A percentile compares a stretch with the other conserved stretches of the same genome.
Conservation (phyloP, 331 rosid species). For the Stylosanthes scabra region DNA sequence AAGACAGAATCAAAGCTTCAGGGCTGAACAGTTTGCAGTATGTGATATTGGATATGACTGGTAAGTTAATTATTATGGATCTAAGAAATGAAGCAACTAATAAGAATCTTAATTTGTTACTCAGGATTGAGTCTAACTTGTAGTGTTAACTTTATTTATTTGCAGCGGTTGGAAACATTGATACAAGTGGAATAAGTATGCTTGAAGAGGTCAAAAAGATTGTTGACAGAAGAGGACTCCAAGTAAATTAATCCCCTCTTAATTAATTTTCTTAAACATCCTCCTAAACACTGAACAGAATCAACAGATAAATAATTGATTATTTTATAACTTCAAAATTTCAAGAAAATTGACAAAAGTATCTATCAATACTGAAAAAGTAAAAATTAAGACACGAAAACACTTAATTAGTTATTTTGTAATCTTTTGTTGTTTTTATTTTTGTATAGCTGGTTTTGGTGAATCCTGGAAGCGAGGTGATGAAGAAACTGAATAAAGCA, state of each 20-base stretch:
- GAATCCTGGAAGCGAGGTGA: slow-evolving; percentile 91
- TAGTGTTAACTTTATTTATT: slow-evolving; percentile 30
- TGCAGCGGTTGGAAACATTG: slow-evolving; percentile 91
- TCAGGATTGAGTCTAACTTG: slow-evolving; percentile 27
- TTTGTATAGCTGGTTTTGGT: slow-evolving; percentile 73
- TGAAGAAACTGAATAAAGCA: slow-evolving; percentile 86
- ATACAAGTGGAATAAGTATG: slow-evolving; percentile 97
- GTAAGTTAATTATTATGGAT: slow-evolving; percentile 46
- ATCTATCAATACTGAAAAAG: too few species aligned
- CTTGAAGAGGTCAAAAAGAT: slow-evolving; percentile 83
- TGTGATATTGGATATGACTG: slow-evolving; percentile 76
- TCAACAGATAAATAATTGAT: too few species aligned
- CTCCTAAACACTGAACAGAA: too few species aligned
- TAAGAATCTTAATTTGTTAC: neutral
- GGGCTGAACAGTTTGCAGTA: slow-evolving; percentile 68
- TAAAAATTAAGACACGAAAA: too few species aligned
- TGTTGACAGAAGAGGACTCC: slow-evolving; percentile 75
- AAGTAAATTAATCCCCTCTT: slow-evolving; percentile 54
- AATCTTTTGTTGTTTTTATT: neutral
- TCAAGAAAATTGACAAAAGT: too few species aligned
- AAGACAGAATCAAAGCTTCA: slow-evolving; percentile 71
- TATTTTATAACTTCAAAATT: too few species aligned
- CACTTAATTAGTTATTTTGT: neutral
- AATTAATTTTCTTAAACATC: neutral
- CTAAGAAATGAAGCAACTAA: neutral